Percentiles rank a stretch among this genome's conserved stretches.
phyloP scores from a whole-genome alignment of 2,329 filamentous ascomycete genomes.

The Macrophomina phaseolina region DNA sequence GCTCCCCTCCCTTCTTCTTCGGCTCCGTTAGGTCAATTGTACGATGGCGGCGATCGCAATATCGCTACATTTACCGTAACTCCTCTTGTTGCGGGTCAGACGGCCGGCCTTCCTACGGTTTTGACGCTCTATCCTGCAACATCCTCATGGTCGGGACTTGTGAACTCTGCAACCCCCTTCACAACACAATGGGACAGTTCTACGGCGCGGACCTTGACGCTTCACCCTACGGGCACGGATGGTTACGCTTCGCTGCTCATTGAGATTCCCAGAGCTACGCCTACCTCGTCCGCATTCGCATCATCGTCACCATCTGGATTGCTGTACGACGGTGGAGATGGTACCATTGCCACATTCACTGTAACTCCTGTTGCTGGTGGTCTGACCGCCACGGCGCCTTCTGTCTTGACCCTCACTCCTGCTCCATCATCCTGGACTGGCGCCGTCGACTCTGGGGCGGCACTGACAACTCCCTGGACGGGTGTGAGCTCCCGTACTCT shows the following conservation, averaged over 20 bases:
- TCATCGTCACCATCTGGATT: too few species aligned
- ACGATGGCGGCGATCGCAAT: background rate
- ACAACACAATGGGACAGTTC: background rate
- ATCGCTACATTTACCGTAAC: background rate
- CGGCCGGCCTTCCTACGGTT: background rate
- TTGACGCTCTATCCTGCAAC: background rate
- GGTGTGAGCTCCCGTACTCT: background rate
- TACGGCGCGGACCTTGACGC: background rate
- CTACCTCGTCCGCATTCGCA: too few species aligned
- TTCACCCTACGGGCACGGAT: background rate
- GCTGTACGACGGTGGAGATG: background rate
- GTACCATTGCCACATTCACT: background rate
- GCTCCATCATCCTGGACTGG: background rate
- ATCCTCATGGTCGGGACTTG: background rate
- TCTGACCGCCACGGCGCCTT: background rate
- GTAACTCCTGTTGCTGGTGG: background rate
- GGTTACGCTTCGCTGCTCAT: background rate
- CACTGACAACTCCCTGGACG: background rate
- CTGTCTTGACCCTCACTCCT: background rate
- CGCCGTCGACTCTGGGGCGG: background rate
- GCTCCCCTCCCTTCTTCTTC: too few species aligned
- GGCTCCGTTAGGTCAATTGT: background rate
- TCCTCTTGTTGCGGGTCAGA: background rate
- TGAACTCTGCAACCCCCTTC: background rate
- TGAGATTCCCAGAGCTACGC: background rate